phyloP scores from a whole-genome alignment of 2,329 filamentous ascomycete species.

The Sordariomycetes sp. region DNA sequence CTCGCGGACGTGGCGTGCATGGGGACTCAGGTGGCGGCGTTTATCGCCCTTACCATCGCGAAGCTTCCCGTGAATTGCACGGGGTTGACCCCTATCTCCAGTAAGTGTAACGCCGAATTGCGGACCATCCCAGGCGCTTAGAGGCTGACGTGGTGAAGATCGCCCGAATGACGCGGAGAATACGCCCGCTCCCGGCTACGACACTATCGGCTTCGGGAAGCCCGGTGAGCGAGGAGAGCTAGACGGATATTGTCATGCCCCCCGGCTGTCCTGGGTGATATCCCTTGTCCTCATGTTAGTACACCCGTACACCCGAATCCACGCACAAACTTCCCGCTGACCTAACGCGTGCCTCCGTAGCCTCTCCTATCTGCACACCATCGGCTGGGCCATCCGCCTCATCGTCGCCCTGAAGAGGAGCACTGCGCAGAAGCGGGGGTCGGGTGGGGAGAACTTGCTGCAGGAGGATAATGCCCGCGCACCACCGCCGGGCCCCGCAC shows the following conservation, averaged over 20 bases:
- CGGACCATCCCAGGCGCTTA: neutral
- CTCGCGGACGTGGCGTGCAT: neutral
- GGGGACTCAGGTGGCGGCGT: neutral
- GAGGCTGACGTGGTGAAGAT: neutral
- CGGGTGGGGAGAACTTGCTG: neutral
- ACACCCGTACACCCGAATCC: neutral
- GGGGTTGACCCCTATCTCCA: neutral
- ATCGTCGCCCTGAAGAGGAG: neutral
- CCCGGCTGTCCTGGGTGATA: neutral
- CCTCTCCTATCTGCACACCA: neutral
- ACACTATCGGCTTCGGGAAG: neutral
- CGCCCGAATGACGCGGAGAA: neutral
- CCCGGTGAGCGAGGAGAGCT: neutral
- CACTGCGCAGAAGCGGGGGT: neutral
- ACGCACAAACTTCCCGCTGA: neutral
- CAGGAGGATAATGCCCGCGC: neutral
- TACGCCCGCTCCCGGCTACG: neutral
- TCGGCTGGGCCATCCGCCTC: neutral
- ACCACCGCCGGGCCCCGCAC: neutral
- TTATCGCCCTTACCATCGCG: neutral
- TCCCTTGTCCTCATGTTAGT: neutral
- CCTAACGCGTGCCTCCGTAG: neutral
- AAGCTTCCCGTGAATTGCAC: neutral
- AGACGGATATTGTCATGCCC: neutral
- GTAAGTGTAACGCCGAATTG: neutral